These are phyloP conservation scores for Taxillus chinensis DNA, from an alignment of 164 flowering plant species.

Conservation along the genomic window DNA sequence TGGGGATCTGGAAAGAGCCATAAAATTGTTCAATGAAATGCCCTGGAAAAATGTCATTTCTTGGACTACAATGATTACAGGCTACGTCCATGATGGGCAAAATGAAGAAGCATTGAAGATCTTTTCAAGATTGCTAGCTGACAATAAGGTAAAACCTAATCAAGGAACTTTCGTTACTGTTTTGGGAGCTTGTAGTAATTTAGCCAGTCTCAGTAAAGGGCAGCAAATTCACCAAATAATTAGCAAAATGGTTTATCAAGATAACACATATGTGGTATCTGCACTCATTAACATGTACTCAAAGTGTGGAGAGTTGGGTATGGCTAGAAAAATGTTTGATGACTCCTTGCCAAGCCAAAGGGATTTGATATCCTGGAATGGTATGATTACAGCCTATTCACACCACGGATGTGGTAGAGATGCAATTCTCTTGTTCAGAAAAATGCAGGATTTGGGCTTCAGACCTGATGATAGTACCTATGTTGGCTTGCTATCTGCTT, in stretches of 20 bases:
- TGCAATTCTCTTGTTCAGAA: background rate
- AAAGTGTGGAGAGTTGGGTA: background rate
- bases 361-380: conserved; percentile 3
- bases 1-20: background rate
- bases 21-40: background rate
- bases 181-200: background rate
- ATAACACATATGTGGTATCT: background rate
- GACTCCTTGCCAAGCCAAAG: background rate
- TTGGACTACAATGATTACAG: conserved; percentile 3
- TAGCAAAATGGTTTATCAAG: background rate
- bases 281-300: conserved; percentile 1
- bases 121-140: conserved; percentile 1
- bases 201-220: background rate
- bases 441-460: conserved; percentile 2
- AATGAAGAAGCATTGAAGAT: background rate
- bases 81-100: conserved; percentile 1
- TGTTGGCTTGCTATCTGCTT: conserved; percentile 1
- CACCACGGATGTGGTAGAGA: conserved; percentile 2
- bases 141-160: background rate
- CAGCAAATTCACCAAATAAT: conserved; percentile 2
- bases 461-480: conserved; percentile 1
- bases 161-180: conserved; percentile 4
- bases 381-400: conserved; percentile 1
- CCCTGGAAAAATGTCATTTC: conserved; percentile 1
- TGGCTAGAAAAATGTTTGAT: conserved; percentile 3